Base-by-base conservation (phyloP, 495 filamentous ascomycete genomes). In the Penicillium pulvis region DNA sequence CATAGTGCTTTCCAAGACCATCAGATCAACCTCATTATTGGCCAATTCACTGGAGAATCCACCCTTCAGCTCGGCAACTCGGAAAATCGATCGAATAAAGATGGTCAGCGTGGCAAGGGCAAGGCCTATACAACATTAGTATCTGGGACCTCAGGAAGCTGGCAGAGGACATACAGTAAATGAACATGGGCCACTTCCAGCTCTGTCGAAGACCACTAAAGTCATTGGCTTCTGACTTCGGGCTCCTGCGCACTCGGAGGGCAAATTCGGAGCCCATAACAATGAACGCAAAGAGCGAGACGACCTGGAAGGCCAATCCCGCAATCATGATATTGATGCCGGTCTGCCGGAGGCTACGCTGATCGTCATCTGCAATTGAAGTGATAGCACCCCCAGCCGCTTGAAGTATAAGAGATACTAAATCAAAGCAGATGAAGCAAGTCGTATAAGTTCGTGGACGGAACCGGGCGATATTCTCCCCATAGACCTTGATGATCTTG, bases 1-100 rank as follows among this genome's bases (percentile, higher is more conserved):
- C 85, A 90, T 86, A 14, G 82, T 70, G 20, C 87, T 85, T 71
- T 91, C 88, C 9, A 92, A 77, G 17, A 88, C 74, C 74, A 91
- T 84, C 69, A 90, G 90, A 11, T 83, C 63, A 6, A 79, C 75
- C 70, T 92, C 74, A 36, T 88, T 69, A 44, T 75, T 79, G 47
- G 81, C 85, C 48, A 90, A 67, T 0, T 62, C 46, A 14, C 87
- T 80, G 11, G 66, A 55, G 71, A 85, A 90, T 7, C 87, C 87
- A 12, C 70, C 67, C 43, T 72, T 75, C 49, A 90, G 72, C 76
- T 90, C 87, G 12, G 82, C 83, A 19, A 87, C 83, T 41, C 87
- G 81, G 72, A 80, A 91, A 19, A 85, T 73, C 26, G 77, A 83
- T 4, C 87, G 81, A 58, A 83, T 78, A 63, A 88, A 81, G 60